These are phyloP conservation scores for Alternaria ventricosa DNA, from an alignment of 2,329 filamentous ascomycete genomes.

Conservation along the genomic window DNA sequence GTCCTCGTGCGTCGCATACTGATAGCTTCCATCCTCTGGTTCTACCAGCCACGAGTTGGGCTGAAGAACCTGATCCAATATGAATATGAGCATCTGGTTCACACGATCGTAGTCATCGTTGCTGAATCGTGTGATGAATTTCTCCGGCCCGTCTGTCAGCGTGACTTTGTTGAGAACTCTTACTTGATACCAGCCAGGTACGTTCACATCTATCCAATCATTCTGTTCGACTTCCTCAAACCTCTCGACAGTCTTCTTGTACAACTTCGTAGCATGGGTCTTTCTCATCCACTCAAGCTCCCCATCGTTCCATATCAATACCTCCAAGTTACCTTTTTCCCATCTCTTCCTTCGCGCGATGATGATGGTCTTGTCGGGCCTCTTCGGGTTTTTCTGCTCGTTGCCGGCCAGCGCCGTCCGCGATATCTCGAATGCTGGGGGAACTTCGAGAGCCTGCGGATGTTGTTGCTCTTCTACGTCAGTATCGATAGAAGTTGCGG, in stretches of 20 bases:
- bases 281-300: background rate
- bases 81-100: background rate
- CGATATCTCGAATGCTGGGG: background rate
- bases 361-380: background rate
- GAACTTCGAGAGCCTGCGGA: background rate
- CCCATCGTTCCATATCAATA: background rate
- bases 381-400: background rate
- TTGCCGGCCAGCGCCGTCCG: background rate
- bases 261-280: background rate
- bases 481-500: background rate
- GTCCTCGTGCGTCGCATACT: background rate
- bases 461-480: background rate
- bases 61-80: background rate
- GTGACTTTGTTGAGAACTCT: background rate
- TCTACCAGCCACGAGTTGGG: background rate
- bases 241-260: background rate
- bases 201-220: background rate
- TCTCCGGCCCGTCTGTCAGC: background rate
- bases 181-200: background rate
- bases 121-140: background rate
- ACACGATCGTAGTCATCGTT: background rate
- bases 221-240: background rate
- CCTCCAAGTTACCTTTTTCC: background rate
- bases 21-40: background rate
- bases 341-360: background rate